Base-by-base conservation (phyloP, 768 basidiomycete genomes). In the Lactifluus rugatus region DNA sequence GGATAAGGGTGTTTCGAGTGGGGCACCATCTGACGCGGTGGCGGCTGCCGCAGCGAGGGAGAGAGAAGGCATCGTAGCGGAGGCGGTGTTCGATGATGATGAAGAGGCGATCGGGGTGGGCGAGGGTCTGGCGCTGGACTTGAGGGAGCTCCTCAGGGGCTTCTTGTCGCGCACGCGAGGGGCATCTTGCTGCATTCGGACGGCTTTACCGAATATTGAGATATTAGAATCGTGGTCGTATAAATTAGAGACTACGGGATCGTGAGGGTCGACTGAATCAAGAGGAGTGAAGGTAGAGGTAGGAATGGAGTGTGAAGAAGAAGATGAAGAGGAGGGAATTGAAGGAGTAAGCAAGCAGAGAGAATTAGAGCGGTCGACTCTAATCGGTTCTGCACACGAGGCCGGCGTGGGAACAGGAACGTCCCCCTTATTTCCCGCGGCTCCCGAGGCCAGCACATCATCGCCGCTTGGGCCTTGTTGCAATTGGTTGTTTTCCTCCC, bases 11-110 rank as follows among this genome's bases (percentile, higher is more conserved):
- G 58, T 60, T 23, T 41, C 32, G 19, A 36, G 37, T 32, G 47
- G 25, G 2, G 31, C 70, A 54, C 68, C 51, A 59, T 65, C 68
- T 56, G 74, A 67, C 46, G 71, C 67, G 41, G 39, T 42, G 66
- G 71, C 48, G 16, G 13, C 46, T 2, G 39, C 49, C 0, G 66
- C 54, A 50, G 63, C 62, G 56, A 60, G 60, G 62, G 60, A 46
- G 56, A 53, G 31, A 14, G 59, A 49, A 13, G 61, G 52, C 49
- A 54, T 50, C 17, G 45, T 26, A 13, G 39, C 39, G 5, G 54
- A 37, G 16, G 23, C 52, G 17, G 54, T n/a, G 25, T 46, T 53
- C 44, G 44, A 49, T 60, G 52, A 56, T 32, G 63, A 62, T 14
- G 62, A 55, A 14, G 62, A 64, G 42, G 52, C 53, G 57, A 63